Evolutionary conservation across 768 basidiomycete species (phyloP), one percentile per base, ranked within the genome.

Genomic region (Trametes elegans): DNA sequence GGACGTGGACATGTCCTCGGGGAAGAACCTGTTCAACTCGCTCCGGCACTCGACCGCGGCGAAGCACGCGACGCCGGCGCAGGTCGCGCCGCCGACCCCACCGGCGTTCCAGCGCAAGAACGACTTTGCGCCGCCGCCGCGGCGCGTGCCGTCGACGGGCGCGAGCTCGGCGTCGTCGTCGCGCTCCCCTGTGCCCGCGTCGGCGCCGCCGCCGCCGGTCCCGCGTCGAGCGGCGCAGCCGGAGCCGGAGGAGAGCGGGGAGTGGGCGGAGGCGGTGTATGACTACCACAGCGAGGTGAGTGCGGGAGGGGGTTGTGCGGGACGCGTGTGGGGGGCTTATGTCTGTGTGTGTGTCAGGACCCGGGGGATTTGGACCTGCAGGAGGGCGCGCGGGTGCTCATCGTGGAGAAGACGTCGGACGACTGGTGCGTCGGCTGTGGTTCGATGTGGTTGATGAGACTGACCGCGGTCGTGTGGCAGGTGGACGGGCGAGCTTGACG

Each of bases 231-330:
- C 36, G 14, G 71, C 69, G 28, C 68, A 71, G 54, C n/a, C n/a
- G n/a, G 67, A 68, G 49, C 67, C 63, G 9, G 73, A 73, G 58
- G 71, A 71, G 53, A 67, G 70, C 29, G 88, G 87, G 4, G 85
- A 88, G 57, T 92, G 90, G 90, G 88, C 81, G 14, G 83, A 90
- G 62, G 90, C 75, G 5, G 61, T 89, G 68, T 92, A 91, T 64
- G 88, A 88, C 56, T 92, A 88, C 71, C 72, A 72, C 38, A 84
- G 88, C 46, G 73, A 74, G 62, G 89, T 90, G 60, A 35, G 71
- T 59, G n/a, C 19, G 18, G 13, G 5, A 0, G 38, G 27, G 8
- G 48, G 10, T 8, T 4, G 57, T 42, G 16, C 38, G 26, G 48
- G 26, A 6, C 19, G 34, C 11, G 32, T 27, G 19, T 14, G 42